Conservation (phyloP, 2,329 filamentous ascomycete species). For the Aspergillus clavatus region DNA sequence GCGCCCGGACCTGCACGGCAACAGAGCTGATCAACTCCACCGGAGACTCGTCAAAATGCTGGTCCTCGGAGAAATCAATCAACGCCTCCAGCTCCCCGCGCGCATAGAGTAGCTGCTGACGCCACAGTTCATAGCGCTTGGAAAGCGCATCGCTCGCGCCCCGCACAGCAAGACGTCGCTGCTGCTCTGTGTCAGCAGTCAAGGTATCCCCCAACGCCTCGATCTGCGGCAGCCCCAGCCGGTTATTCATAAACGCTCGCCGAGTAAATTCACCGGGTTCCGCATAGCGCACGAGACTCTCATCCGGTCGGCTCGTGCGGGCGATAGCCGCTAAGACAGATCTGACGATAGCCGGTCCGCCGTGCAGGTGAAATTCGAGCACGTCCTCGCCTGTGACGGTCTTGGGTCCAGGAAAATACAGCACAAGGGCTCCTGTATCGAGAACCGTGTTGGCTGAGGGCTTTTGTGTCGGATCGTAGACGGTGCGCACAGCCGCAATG, state of each 20-base stretch:
- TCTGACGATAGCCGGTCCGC: slow-evolving; percentile 80
- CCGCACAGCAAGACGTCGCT: slow-evolving; percentile 78
- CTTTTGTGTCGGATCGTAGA: slow-evolving; percentile 56
- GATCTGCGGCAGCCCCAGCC: slow-evolving; percentile 80
- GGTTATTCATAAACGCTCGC: slow-evolving; percentile 80
- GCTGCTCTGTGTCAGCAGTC: slow-evolving; percentile 77
- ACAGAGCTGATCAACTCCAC: slow-evolving; percentile 67
- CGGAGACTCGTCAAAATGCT: slow-evolving; percentile 90
- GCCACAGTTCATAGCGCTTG: slow-evolving; percentile 76
- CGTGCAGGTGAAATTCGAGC: slow-evolving; percentile 91
- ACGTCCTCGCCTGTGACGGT: slow-evolving; percentile 92
- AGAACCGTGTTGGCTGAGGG: slow-evolving; percentile 46
- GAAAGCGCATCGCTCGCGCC: slow-evolving; percentile 68
- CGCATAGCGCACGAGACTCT: slow-evolving; percentile 66
- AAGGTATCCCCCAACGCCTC: slow-evolving; percentile 60
- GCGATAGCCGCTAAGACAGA: slow-evolving; percentile 77
- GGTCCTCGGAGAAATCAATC: slow-evolving; percentile 96
- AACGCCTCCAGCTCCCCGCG: slow-evolving; percentile 89
- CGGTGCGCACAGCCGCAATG: slow-evolving; percentile 65
- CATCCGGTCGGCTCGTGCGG: slow-evolving; percentile 20
- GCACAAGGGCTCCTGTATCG: slow-evolving; percentile 73
- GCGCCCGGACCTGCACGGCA: slow-evolving; percentile 54
- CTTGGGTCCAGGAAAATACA: slow-evolving; percentile 75
- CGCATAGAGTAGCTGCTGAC: slow-evolving; percentile 68
- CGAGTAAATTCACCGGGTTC: slow-evolving; percentile 94